phyloP scores from a whole-genome alignment of 805 yeast genomes.

The Starmerella davenportii region DNA sequence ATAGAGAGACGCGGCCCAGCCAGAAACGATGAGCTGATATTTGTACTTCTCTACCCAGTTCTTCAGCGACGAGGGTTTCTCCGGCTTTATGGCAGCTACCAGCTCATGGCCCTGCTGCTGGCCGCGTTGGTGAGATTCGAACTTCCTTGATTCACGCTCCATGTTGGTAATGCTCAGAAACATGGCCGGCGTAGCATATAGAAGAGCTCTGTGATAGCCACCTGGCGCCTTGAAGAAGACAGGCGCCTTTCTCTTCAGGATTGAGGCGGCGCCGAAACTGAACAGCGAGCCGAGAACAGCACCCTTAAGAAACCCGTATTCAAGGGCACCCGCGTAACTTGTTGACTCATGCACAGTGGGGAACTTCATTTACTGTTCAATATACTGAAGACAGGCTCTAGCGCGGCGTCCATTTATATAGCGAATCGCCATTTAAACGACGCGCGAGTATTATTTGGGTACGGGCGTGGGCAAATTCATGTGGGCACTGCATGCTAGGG shows the following conservation, averaged over 20 bases:
- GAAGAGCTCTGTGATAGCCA: conserved; percentile 33
- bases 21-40: conserved; percentile 36
- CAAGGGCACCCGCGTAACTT: conserved; percentile 1
- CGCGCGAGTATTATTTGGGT: too few relatives aligned
- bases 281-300: conserved; percentile 42
- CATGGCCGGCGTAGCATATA: conserved; percentile 52
- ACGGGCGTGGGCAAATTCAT: too few relatives aligned
- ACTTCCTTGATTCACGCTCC: conserved; percentile 50
- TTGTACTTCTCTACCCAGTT: conserved; percentile 23
- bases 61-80: neutral
- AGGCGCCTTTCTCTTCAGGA: conserved; percentile 28
- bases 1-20: conserved; percentile 64
- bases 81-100: neutral
- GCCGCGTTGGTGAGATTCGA: conserved; percentile 45
- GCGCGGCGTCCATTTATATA: too few relatives aligned
- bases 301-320: conserved; percentile 5
- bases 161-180: conserved; percentile 44
- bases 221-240: conserved; percentile 15
- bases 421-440: neutral
- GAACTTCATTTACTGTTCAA: neutral
- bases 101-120: conserved; percentile 22
- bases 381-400: too few relatives aligned
- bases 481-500: too few relatives aligned
- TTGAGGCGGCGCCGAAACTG: conserved; percentile 34
- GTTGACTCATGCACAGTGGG: neutral